Conservation (phyloP, 768 basidiomycete genomes). For the Pholiota conissans region DNA sequence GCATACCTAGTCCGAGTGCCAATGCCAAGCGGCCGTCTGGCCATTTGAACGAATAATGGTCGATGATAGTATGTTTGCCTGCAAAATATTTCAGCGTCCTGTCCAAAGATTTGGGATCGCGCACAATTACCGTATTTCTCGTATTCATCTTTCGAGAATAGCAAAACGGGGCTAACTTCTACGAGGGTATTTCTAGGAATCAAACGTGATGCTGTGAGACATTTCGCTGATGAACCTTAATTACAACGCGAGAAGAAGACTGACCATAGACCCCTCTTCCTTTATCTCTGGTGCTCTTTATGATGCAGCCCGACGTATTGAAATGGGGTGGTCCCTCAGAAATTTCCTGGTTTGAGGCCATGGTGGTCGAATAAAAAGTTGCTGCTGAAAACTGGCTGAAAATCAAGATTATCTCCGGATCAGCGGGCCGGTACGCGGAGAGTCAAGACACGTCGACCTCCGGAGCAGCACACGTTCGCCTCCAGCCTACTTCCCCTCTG, state of each 20-base stretch:
- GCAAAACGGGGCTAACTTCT: slow-evolving; percentile 84
- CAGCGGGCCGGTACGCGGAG: slow-evolving; percentile 10
- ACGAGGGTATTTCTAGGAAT: slow-evolving; percentile 68
- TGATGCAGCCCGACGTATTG: slow-evolving; percentile 49
- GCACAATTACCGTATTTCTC: slow-evolving; percentile 48
- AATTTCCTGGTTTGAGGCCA: neutral
- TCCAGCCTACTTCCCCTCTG: too few species aligned
- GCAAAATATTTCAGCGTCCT: neutral
- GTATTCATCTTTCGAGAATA: slow-evolving; percentile 74
- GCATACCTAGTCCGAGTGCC: slow-evolving; percentile 70
- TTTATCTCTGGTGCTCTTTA: slow-evolving; percentile 44
- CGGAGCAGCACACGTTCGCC: neutral
- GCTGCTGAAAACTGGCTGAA: neutral
- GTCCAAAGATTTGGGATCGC: neutral
- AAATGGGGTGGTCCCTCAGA: slow-evolving; percentile 29
- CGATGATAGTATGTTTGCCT: slow-evolving; percentile 59
- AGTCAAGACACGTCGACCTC: neutral
- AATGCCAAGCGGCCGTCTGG: slow-evolving; percentile 73
- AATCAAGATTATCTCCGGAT: slow-evolving; percentile 1
- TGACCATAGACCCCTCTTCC: slow-evolving; percentile 69
- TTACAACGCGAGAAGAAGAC: slow-evolving; percentile 7
- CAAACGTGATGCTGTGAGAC: slow-evolving; percentile 43
- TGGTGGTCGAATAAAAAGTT: neutral
- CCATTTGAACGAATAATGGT: slow-evolving; percentile 81
- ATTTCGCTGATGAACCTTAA: slow-evolving; percentile 9